Conservation (phyloP, 2,329 filamentous ascomycete species). For the Fulvia fulva region DNA sequence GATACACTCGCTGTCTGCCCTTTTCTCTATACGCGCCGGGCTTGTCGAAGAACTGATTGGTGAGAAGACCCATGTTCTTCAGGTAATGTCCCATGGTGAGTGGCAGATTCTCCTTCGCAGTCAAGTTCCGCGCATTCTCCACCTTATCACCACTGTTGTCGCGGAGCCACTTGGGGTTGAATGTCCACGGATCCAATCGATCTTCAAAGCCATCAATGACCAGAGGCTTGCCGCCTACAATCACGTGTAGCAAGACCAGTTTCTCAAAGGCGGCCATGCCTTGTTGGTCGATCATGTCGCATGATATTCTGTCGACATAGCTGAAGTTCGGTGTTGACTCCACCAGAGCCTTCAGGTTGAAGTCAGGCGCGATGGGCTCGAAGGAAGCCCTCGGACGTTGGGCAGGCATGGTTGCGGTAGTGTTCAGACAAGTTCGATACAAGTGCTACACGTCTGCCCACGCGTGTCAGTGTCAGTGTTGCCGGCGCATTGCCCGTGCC, state of each 20-base stretch:
- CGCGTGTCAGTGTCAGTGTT: slow-evolving; percentile 13
- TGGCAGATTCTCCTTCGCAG: slow-evolving; percentile 66
- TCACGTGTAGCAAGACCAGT: slow-evolving; percentile 76
- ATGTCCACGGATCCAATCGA: slow-evolving; percentile 70
- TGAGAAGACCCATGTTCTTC: slow-evolving; percentile 76
- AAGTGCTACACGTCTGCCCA: not conserved
- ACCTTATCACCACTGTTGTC: slow-evolving; percentile 74
- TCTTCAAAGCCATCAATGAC: slow-evolving; percentile 87
- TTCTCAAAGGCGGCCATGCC: slow-evolving; percentile 79
- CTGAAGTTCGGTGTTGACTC: slow-evolving; percentile 79
- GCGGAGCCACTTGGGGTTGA: slow-evolving; percentile 76
- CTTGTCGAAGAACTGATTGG: slow-evolving; percentile 70
- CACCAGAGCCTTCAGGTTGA: slow-evolving; percentile 73
- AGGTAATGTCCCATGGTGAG: slow-evolving; percentile 90
- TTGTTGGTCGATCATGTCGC: slow-evolving; percentile 71
- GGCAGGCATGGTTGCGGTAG: slow-evolving; percentile 60
- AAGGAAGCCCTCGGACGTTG: slow-evolving; percentile 82
- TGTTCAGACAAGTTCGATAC: not conserved
- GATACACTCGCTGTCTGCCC: slow-evolving; percentile 78
- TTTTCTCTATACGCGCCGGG: slow-evolving; percentile 72
- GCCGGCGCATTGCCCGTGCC: slow-evolving; percentile 12
- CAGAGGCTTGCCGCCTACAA: slow-evolving; percentile 78
- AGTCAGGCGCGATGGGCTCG: slow-evolving; percentile 80
- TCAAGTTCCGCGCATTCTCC: slow-evolving; percentile 80
- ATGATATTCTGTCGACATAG: slow-evolving; percentile 76